Evolutionary conservation across 1,139 yeast species (phyloP), one percentile per base, ranked within the genome.

Genomic region (Oligophagozyma castellii): DNA sequence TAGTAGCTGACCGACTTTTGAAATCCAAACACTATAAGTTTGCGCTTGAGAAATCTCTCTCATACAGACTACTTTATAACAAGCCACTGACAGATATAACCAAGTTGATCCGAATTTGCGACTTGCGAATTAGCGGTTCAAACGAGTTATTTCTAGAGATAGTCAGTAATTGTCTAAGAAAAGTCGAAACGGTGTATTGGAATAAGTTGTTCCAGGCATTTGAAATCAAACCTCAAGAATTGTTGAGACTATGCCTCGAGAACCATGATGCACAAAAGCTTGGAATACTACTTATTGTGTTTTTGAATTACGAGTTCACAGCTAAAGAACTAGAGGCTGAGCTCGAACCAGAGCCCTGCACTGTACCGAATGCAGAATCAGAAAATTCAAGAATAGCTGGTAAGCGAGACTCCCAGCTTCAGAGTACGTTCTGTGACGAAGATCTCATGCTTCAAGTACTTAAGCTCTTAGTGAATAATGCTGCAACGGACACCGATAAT

Each of bases 111-210:
- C 44, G 48, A 12, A 35, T 44, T 12, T 48, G 47, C 24, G 53
- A 45, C 16, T 7, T 10, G 7, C 7, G 20, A 18, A 18, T 10
- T 7, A 7, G 8, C 7, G 7, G 8, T 7, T 7, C 8, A 18
- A 10, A 18, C 7, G 20, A 18, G 20, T 18, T 10, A 7, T 34
- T 50, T 43, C 56, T 70, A 2, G 68, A 62, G 25, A 65, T 70
- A 11, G 54, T 70, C 8, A 67, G 73, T 12, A 68, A 70, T 14
- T 69, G 75, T 46, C 56, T 79, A 18, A 62, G 83, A 36, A 76
- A 77, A 42, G 73, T 74, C 12, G 89, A 76, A 43, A 61, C 66
- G 14, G 64, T 66, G 29, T 67, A 69, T 38, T 76, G 86, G 86
- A 52, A 58, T 11, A 53, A 52, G 13, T 56, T 75, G 21, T 73